Base-by-base conservation (phyloP, 441 rosid species). In the Euphorbia celastroides region DNA sequence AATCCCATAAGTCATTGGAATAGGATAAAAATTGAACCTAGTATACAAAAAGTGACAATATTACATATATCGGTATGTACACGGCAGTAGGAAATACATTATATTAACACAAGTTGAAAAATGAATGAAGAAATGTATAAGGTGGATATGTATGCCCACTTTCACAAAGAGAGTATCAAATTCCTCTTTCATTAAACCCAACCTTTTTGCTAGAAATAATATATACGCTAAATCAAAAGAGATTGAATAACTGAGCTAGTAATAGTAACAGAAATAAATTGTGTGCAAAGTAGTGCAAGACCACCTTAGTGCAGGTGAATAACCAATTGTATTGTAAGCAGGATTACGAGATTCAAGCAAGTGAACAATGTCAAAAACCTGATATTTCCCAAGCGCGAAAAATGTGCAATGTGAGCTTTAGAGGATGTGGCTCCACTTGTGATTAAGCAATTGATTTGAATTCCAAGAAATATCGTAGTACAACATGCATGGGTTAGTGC, bases 291-390 rank as follows among this genome's bases (percentile, higher is more conserved):
- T 73, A 79, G 93, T 88, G 96, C 95, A 84, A n/a, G 82, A 83
- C 74, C 89, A 92, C 96, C 96, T 92, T 81, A 78, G 96, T 90
- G 92, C 77, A 88, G 93, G 78, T 86, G 97, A 83, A 87, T 83
- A 87, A 86, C 83, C 92, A 90, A 80, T 84, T 72, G 76, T 88
- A 93, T 75, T 83, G 97, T 82, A 72, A 81, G 93, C 79, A 83
- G 97, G 79, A 84, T 79, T 88, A 90, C 77, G 72, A 86, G 80
- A 84, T 86, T 92, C 98, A 88, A 92, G 86, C 78, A 84, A 62
- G 87, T 85, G 89, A 81, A 81, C 68, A 91, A 95, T 88, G 88
- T 93, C 90, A 84, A 80, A 77, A 85, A n/a, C 98, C 98, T 92
- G 97, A 87, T 89, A 77, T 90, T 90, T 89, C 79, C 86, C 92